Conservation (phyloP, 1,139 yeast species). For the Pneumocystis wakefieldiae region DNA sequence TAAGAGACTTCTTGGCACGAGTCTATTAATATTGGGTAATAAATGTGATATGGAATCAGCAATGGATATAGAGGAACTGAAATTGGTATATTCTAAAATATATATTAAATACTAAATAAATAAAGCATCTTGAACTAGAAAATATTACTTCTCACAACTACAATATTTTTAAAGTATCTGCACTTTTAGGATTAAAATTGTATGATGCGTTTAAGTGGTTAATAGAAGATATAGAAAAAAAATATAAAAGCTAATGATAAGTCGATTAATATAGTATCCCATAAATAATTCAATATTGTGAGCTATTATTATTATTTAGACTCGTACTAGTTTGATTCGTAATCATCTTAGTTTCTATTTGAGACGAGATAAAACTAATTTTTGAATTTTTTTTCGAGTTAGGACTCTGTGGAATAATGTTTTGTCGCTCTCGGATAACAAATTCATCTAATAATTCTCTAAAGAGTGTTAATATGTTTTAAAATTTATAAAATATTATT, state of each 20-base stretch:
- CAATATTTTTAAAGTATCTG: constrained; percentile 37
- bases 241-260: neutral
- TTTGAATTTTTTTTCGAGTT: neutral
- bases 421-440: neutral
- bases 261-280: neutral
- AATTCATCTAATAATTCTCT: neutral
- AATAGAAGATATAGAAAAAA: constrained; percentile 20
- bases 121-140: constrained; percentile 20
- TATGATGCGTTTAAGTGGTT: constrained; percentile 38
- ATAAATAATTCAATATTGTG: no score
- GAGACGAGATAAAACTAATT: neutral
- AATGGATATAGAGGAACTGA: constrained; percentile 18
- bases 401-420: neutral
- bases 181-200: constrained; percentile 40
- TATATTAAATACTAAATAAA: constrained; percentile 24
- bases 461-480: neutral
- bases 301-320: no score
- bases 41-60: constrained; percentile 30
- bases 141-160: constrained; percentile 37
- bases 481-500: constrained; percentile 13
- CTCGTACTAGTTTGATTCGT: neutral
- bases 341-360: neutral
- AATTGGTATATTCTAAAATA: constrained; percentile 17
- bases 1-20: constrained; percentile 44
- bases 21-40: constrained; percentile 29